Evolutionary conservation across 345 rosid species (phyloP).

Genomic region (Salix suchowensis): DNA sequence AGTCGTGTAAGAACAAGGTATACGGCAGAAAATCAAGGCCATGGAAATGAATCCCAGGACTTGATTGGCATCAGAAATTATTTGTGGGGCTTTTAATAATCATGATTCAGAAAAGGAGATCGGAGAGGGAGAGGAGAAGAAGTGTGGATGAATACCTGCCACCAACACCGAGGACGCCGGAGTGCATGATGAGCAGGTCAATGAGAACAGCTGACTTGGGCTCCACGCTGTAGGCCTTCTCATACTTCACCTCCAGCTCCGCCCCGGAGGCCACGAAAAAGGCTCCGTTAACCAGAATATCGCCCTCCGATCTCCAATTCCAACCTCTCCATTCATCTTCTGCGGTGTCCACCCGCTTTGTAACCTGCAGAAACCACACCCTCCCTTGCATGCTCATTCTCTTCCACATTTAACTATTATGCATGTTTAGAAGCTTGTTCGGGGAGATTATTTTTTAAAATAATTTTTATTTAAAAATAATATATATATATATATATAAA

Average conservation of each 20-base stretch:
- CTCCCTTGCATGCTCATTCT: too few relatives aligned
- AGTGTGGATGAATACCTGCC: slow-evolving; percentile 13
- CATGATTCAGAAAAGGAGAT: too few relatives aligned
- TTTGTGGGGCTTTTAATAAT: too few relatives aligned
- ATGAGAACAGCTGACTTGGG: slow-evolving; percentile 78
- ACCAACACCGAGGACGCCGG: slow-evolving; percentile 31
- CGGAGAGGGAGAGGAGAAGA: background rate
- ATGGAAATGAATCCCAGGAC: too few relatives aligned
- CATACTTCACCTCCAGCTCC: slow-evolving; percentile 66
- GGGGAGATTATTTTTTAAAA: too few relatives aligned
- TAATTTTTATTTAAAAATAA: too few relatives aligned
- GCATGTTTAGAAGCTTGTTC: too few relatives aligned
- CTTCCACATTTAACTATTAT: too few relatives aligned
- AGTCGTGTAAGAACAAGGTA: too few relatives aligned
- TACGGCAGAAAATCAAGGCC: too few relatives aligned
- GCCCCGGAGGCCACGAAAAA: slow-evolving; percentile 79
- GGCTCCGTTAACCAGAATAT: slow-evolving; percentile 84
- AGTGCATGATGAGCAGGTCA: slow-evolving; percentile 28
- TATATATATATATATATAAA: too few relatives aligned
- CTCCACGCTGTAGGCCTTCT: slow-evolving; percentile 86
- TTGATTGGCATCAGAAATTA: too few relatives aligned
- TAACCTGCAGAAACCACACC: slow-evolving; percentile 46
- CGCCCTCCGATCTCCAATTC: slow-evolving; percentile 98
- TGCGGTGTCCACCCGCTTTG: slow-evolving; percentile 77
- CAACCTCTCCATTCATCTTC: slow-evolving; percentile 73